Conservation (phyloP, 2,329 filamentous ascomycete species). For the Fusarium devonianum region DNA sequence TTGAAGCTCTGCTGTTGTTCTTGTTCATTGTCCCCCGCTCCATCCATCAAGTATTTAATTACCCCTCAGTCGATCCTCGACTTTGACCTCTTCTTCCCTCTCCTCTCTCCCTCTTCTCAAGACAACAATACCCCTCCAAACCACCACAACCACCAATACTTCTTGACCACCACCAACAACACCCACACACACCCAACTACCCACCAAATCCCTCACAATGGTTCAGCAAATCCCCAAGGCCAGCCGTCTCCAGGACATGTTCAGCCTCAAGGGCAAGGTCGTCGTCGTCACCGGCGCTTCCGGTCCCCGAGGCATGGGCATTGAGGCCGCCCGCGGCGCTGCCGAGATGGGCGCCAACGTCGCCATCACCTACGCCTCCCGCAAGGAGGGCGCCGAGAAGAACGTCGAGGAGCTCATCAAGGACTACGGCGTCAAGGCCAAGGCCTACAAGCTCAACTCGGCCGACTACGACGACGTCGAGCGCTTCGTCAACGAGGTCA, state of each 20-base stretch:
- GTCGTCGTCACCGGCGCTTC: conserved; percentile 75
- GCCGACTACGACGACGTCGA: conserved; percentile 60
- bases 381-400: conserved; percentile 71
- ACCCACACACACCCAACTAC: too few species aligned
- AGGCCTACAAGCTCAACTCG: conserved; percentile 67
- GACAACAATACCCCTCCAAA: too few species aligned
- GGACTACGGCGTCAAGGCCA: conserved; percentile 72
- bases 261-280: conserved; percentile 76
- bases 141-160: too few species aligned
- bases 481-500: conserved; percentile 66
- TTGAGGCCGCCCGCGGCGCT: conserved; percentile 72
- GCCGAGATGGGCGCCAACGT: conserved; percentile 76
- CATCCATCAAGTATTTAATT: conserved; percentile 7
- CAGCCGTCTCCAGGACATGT: conserved; percentile 67
- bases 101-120: too few species aligned
- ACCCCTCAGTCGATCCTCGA: conserved; percentile 9
- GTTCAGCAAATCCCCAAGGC: conserved; percentile 65
- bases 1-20: too few species aligned
- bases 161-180: background rate
- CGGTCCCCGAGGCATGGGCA: conserved; percentile 73
- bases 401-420: conserved; percentile 70
- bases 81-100: background rate
- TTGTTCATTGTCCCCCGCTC: background rate
- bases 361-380: conserved; percentile 75
- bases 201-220: conserved; percentile 53